Evolutionary conservation across 2,329 filamentous ascomycete genomes (phyloP).

Genomic region (Fusarium dimerum): DNA sequence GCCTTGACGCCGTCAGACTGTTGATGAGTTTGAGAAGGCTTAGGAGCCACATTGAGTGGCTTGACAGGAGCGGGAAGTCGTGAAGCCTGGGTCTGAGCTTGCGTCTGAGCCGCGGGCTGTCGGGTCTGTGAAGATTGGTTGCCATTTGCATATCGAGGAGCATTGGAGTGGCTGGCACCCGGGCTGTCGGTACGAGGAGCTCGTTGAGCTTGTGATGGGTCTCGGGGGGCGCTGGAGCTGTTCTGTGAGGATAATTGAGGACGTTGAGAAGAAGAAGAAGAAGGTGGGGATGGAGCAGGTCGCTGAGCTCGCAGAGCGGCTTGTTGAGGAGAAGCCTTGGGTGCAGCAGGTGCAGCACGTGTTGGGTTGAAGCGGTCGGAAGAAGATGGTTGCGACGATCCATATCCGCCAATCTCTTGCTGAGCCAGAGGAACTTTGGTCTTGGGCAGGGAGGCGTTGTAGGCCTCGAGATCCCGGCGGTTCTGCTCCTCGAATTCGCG

Average conservation of each 20-base stretch:
- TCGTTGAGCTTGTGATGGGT: conserved; percentile 42
- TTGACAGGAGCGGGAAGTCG: conserved; percentile 67
- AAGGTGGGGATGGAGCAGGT: conserved; percentile 70
- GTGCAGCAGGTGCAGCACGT: conserved; percentile 80
- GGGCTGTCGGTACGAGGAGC: conserved; percentile 50
- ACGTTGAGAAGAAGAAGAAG: conserved; percentile 42
- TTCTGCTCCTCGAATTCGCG: conserved; percentile 65
- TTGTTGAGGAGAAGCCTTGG: conserved; percentile 59
- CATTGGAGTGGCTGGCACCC: conserved; percentile 45
- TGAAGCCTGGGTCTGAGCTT: conserved; percentile 49
- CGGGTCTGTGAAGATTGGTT: conserved; percentile 52
- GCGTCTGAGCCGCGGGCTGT: conserved; percentile 40
- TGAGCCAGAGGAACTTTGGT: conserved; percentile 78
- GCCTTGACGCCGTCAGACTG: conserved; percentile 76
- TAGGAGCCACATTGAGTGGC: conserved; percentile 75
- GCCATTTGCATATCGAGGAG: conserved; percentile 61
- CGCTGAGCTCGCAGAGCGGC: conserved; percentile 69
- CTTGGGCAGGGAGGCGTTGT: conserved; percentile 87
- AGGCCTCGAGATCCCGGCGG: conserved; percentile 78
- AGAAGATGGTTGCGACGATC: conserved; percentile 35
- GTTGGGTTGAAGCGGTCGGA: conserved; percentile 82
- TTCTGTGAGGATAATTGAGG: conserved; percentile 52
- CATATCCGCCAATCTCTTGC: conserved; percentile 76
- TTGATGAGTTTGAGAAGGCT: conserved; percentile 52
- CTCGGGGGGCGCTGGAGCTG: conserved; percentile 47